A percentile compares a stretch with the other conserved stretches of the same genome.
phyloP scores from a whole-genome alignment of 495 filamentous ascomycete genomes.

The Penicillium cinerascens region DNA sequence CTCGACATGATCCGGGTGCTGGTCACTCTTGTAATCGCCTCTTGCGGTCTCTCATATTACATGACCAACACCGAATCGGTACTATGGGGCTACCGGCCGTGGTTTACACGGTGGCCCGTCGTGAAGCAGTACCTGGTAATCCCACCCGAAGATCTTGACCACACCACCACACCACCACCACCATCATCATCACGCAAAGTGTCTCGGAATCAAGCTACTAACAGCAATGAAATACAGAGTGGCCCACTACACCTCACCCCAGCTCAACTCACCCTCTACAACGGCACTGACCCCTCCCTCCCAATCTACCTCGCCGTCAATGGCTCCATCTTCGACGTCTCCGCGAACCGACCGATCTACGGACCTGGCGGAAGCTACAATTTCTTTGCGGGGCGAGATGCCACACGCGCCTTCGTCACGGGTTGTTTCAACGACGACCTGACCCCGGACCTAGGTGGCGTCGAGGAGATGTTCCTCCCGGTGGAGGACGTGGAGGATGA shows the following conservation, averaged over 20 bases:
- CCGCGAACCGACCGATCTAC: conserved; percentile 68
- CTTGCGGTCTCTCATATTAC: conserved; percentile 72
- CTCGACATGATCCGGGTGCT: conserved; percentile 76
- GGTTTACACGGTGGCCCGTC: conserved; percentile 59
- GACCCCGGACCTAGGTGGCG: conserved; percentile 76
- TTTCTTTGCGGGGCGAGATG: conserved; percentile 84
- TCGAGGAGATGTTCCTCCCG: conserved; percentile 86
- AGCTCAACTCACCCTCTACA: conserved; percentile 65
- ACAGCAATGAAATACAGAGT: conserved; percentile 32
- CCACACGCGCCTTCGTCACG: conserved; percentile 90
- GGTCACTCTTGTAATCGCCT: conserved; percentile 64
- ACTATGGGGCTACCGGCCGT: conserved; percentile 66
- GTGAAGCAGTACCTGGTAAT: conserved; percentile 61
- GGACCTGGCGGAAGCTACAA: conserved; percentile 86
- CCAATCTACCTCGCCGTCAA: conserved; percentile 94
- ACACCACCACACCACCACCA: neutral
- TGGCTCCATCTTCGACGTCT: conserved; percentile 92
- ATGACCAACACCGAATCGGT: conserved; percentile 67
- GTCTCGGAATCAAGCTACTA: neutral
- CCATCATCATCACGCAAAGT: neutral
- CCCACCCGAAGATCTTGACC: neutral
- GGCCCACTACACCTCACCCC: conserved; percentile 65
- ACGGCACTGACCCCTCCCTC: conserved; percentile 68
- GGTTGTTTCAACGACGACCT: conserved; percentile 87
- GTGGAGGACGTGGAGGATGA: conserved; percentile 58